These are phyloP conservation scores for Ophiocordyceps polyrhachis-furcata DNA, from an alignment of 2,329 filamentous ascomycete genomes.

Conservation along the genomic window DNA sequence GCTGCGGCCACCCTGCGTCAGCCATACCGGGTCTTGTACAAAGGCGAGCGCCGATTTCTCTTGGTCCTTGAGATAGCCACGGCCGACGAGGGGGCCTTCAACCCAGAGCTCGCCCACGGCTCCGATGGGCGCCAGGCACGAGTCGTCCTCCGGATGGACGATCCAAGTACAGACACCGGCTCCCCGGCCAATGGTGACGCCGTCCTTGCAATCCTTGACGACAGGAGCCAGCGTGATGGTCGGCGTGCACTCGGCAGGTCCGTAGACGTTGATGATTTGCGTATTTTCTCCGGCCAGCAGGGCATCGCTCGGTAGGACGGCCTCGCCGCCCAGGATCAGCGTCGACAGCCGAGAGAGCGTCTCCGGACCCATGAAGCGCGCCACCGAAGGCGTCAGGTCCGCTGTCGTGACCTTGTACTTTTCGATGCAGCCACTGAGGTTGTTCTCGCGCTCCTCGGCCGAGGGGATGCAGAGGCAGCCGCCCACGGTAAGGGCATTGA, in stretches of 20 bases:
- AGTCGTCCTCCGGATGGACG: conserved; percentile 3
- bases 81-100: conserved; percentile 6
- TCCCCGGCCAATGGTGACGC: conserved; percentile 2
- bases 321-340: conserved; percentile 6
- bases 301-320: conserved; percentile 1
- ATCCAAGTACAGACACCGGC: conserved; percentile 5
- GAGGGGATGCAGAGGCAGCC: conserved; percentile 7
- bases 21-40: conserved; percentile 1
- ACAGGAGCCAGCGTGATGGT: background rate
- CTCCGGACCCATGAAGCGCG: conserved; percentile 2
- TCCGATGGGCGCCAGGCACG: conserved; percentile 4
- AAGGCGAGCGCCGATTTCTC: conserved; percentile 9
- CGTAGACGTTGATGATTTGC: conserved; percentile 7
- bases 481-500: conserved; percentile 5
- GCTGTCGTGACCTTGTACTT: conserved; percentile 2
- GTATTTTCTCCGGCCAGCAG: conserved; percentile 2
- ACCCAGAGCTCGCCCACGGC: conserved; percentile 6
- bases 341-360: conserved; percentile 3
- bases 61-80: conserved; percentile 5
- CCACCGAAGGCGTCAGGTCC: conserved; percentile 6
- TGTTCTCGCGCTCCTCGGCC: conserved; percentile 1
- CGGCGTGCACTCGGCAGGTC: conserved; percentile 7
- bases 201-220: background rate
- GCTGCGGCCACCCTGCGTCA: conserved; percentile 2
- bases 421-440: conserved; percentile 3